Evolutionary conservation across 768 basidiomycete genomes (phyloP).

Genomic region (Hydnomerulius pinastri): DNA sequence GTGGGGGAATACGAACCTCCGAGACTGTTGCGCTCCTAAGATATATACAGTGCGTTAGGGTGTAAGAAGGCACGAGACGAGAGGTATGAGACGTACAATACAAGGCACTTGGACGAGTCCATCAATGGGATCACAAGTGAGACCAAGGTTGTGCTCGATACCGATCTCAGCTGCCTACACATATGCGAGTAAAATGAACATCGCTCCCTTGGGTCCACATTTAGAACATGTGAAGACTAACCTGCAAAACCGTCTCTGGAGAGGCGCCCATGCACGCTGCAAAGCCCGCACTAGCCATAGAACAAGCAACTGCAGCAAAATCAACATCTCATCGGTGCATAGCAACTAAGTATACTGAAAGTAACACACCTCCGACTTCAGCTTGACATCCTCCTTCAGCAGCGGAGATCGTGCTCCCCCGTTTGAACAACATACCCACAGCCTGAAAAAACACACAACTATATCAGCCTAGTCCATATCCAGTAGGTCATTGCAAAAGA

Average conservation of each 20-base stretch:
- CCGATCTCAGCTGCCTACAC: constrained; percentile 83
- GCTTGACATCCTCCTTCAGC: constrained; percentile 96
- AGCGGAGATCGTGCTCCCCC: constrained; percentile 95
- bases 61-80: not conserved
- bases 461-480: constrained; percentile 7
- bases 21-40: constrained; percentile 82
- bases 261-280: constrained; percentile 93
- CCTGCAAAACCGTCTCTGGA: constrained; percentile 81
- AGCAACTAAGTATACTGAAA: not conserved
- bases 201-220: too few species aligned
- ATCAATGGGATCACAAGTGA: constrained; percentile 95
- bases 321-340: constrained; percentile 2
- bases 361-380: constrained; percentile 79
- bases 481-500: not conserved
- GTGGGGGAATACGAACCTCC: constrained; percentile 53
- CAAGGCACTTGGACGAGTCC: constrained; percentile 95
- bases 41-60: constrained; percentile 2
- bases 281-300: constrained; percentile 94
- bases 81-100: constrained; percentile 54
- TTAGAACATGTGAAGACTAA: constrained; percentile 27
- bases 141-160: constrained; percentile 84
- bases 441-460: constrained; percentile 52
- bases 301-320: constrained; percentile 70
- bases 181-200: constrained; percentile 1
- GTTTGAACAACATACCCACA: constrained; percentile 94